These are phyloP conservation scores for Nematocida parisii DNA, from an alignment of 371 early-diverging fungal genomes.

Conservation along the genomic window DNA sequence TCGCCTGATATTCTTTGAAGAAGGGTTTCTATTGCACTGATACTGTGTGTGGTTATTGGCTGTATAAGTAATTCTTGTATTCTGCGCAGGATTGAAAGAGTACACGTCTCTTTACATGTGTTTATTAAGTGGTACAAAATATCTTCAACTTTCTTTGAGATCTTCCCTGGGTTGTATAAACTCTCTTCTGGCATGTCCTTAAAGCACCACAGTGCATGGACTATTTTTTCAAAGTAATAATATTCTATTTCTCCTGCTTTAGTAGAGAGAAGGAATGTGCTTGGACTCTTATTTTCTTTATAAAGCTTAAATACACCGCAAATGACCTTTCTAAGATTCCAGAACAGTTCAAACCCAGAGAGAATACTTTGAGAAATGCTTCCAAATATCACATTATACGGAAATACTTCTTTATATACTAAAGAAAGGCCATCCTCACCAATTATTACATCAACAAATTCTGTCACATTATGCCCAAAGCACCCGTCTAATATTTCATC, in stretches of 20 bases:
- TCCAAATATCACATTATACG: conserved; percentile 50
- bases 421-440: conserved; percentile 54
- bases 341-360: conserved; percentile 65
- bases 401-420: conserved; percentile 53
- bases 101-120: conserved; percentile 17
- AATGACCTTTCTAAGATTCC: conserved; percentile 63
- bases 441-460: conserved; percentile 49
- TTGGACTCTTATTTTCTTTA: neutral
- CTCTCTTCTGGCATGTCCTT: conserved; percentile 8
- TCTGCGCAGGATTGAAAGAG: conserved; percentile 73
- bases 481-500: conserved; percentile 60
- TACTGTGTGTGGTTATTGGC: neutral
- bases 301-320: conserved; percentile 29
- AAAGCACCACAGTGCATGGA: conserved; percentile 9
- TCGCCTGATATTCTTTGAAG: conserved; percentile 10
- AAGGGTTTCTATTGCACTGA: neutral
- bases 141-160: conserved; percentile 43
- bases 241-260: conserved; percentile 27
- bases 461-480: conserved; percentile 44
- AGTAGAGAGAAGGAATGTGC: neutral
- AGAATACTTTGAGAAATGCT: conserved; percentile 54
- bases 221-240: conserved; percentile 17
- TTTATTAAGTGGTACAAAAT: neutral
- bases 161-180: conserved; percentile 36
- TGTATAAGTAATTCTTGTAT: neutral